Evolutionary conservation across 805 yeast species (phyloP).

Genomic region (Yamadazyma kitorensis): DNA sequence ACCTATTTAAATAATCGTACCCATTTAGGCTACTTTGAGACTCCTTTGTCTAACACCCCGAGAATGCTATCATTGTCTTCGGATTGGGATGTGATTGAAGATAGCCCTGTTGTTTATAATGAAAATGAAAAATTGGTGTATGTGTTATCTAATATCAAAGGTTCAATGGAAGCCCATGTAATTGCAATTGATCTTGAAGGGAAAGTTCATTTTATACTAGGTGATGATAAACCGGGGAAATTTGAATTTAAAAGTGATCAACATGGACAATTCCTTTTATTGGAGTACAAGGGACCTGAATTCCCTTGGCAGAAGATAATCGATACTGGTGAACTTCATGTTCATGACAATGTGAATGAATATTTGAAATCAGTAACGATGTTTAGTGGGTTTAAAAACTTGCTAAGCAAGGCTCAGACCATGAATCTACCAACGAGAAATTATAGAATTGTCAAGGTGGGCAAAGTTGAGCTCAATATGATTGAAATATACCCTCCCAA

Average conservation of each 20-base stretch:
- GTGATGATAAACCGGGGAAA: slow-evolving; percentile 47
- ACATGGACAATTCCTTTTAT: slow-evolving; percentile 65
- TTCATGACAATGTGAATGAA: slow-evolving; percentile 14
- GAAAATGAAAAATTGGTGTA: slow-evolving; percentile 43
- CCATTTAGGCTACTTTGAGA: slow-evolving; percentile 78
- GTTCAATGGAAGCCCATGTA: slow-evolving; percentile 79
- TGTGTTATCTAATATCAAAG: slow-evolving; percentile 67
- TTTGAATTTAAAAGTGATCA: slow-evolving; percentile 67
- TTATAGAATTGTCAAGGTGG: slow-evolving; percentile 30
- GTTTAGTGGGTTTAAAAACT: slow-evolving; percentile 17
- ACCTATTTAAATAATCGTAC: slow-evolving; percentile 51
- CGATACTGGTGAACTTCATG: slow-evolving; percentile 26
- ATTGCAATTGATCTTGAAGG: slow-evolving; percentile 50
- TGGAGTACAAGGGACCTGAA: slow-evolving; percentile 72
- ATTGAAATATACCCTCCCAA: slow-evolving; percentile 62
- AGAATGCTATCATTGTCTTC: slow-evolving; percentile 56
- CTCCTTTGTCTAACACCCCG: slow-evolving; percentile 46
- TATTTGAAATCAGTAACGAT: slow-evolving; percentile 13
- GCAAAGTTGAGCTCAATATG: slow-evolving; percentile 45
- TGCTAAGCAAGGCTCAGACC: slow-evolving; percentile 18
- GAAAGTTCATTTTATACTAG: slow-evolving; percentile 23
- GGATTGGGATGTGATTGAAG: slow-evolving; percentile 74
- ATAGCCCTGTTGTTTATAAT: slow-evolving; percentile 60
- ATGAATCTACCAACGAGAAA: slow-evolving; percentile 51
- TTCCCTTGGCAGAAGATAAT: slow-evolving; percentile 77